Evolutionary conservation across 1,284 basidiomycete genomes (phyloP).

Genomic region (Cutaneotrichosporon sp.): DNA sequence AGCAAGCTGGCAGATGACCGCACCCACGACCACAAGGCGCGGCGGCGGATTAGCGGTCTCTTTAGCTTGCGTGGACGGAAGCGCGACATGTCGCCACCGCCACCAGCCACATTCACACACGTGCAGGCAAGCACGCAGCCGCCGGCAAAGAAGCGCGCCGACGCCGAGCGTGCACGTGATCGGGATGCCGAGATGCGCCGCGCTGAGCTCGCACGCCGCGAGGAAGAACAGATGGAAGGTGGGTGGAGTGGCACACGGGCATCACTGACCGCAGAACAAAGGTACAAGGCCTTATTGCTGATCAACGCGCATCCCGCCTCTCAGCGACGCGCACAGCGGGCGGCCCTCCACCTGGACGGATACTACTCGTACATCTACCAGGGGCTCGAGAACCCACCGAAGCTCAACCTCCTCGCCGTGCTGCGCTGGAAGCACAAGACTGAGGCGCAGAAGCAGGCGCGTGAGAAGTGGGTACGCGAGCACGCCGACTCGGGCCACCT

Average conservation of each 20-base stretch:
- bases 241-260: constrained; percentile 15
- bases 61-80: constrained; percentile 20
- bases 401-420: constrained; percentile 45
- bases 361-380: constrained; percentile 48
- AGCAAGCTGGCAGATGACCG: background rate
- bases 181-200: constrained; percentile 30
- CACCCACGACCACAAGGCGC: constrained; percentile 2
- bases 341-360: constrained; percentile 44
- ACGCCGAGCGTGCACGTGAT: constrained; percentile 11
- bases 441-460: constrained; percentile 37
- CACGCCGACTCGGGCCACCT: background rate
- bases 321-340: constrained; percentile 40
- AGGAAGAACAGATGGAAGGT: constrained; percentile 48
- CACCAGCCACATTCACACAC: constrained; percentile 11
- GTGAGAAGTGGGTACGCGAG: constrained; percentile 32
- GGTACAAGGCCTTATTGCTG: constrained; percentile 42
- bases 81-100: constrained; percentile 11
- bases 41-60: constrained; percentile 20
- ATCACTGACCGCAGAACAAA: constrained; percentile 35
- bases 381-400: constrained; percentile 42
- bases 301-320: constrained; percentile 47
- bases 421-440: constrained; percentile 40
- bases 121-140: constrained; percentile 16
- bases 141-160: background rate
- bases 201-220: constrained; percentile 40